Evolutionary conservation across 192 early-diverging fungal species (phyloP).

Genomic region (Gamsiella multidivaricata): DNA sequence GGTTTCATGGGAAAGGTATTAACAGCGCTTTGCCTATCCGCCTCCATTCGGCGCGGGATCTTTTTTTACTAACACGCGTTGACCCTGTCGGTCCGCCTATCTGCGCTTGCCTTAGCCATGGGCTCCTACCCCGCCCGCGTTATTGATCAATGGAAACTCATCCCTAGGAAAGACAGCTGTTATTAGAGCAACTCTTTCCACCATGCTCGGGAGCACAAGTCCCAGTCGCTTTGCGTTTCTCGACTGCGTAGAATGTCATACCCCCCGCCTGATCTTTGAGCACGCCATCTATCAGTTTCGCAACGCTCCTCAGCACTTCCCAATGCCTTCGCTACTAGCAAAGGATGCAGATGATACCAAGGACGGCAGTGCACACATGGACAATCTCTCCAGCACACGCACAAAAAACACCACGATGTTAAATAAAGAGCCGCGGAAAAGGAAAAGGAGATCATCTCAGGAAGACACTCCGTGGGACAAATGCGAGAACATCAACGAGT

Average conservation of each 20-base stretch:
- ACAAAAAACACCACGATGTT: background rate
- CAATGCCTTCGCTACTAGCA: background rate
- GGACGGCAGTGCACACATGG: slow-evolving; percentile 44
- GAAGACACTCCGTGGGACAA: slow-evolving; percentile 39
- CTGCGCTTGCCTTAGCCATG: slow-evolving; percentile 28
- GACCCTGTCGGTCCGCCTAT: no score
- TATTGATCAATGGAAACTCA: slow-evolving; percentile 62
- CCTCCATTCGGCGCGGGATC: no score
- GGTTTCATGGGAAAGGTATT: slow-evolving; percentile 60
- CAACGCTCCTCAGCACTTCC: slow-evolving; percentile 52
- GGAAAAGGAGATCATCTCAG: background rate
- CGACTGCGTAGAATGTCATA: slow-evolving; percentile 82
- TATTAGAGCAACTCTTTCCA: slow-evolving; percentile 25
- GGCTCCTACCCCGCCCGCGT: slow-evolving; percentile 51
- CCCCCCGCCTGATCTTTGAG: slow-evolving; percentile 83
- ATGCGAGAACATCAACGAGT: slow-evolving; percentile 80
- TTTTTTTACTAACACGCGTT: background rate
- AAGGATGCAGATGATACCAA: background rate
- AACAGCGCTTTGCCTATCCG: background rate
- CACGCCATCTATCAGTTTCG: slow-evolving; percentile 75
- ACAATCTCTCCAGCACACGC: slow-evolving; percentile 17
- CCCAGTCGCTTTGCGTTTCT: slow-evolving; percentile 65
- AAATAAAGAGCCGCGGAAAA: background rate
- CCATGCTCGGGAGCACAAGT: slow-evolving; percentile 16
- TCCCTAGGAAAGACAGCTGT: slow-evolving; percentile 64